These are phyloP conservation scores for Lepraria neglecta DNA, from an alignment of 495 filamentous ascomycete genomes.

Conservation along the genomic window DNA sequence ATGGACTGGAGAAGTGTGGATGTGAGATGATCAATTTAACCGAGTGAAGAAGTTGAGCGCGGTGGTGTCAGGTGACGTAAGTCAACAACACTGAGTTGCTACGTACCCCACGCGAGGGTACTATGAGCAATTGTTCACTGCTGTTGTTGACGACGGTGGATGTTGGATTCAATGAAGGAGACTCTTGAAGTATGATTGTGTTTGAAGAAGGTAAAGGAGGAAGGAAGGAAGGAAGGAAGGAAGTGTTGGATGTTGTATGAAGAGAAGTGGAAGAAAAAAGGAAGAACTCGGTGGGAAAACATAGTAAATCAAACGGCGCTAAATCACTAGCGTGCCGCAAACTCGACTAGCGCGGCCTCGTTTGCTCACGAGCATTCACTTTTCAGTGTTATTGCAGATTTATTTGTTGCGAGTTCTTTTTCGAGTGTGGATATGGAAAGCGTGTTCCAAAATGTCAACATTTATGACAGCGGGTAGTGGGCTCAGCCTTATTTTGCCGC, in stretches of 20 bases:
- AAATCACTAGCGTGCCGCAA: slow-evolving; percentile 1
- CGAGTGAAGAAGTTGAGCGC: not conserved
- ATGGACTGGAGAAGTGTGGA: not conserved
- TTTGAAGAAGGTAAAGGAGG: slow-evolving; percentile 38
- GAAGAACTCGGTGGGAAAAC: slow-evolving; percentile 13
- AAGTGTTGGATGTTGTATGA: slow-evolving; percentile 34
- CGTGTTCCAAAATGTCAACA: no score
- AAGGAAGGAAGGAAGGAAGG: not conserved
- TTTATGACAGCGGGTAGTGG: no score
- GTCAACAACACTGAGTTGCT: not conserved
- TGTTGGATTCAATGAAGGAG: no score
- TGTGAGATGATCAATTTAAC: not conserved
- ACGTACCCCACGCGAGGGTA: not conserved
- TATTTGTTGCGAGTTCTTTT: no score
- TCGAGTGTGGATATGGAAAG: no score
- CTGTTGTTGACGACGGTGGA: not conserved
- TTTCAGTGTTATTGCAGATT: no score
- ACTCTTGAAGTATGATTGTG: slow-evolving; percentile 29
- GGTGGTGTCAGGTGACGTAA: not conserved
- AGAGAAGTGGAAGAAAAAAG: slow-evolving; percentile 41
- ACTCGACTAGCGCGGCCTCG: not conserved
- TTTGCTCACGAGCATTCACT: not conserved
- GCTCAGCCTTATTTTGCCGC: not conserved
- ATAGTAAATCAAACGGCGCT: not conserved
- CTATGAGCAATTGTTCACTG: not conserved